Percentiles rank a stretch among this genome's conserved stretches.
These are phyloP conservation scores for Russula virescens DNA, from an alignment of 768 basidiomycete species.

Conservation along the genomic window DNA sequence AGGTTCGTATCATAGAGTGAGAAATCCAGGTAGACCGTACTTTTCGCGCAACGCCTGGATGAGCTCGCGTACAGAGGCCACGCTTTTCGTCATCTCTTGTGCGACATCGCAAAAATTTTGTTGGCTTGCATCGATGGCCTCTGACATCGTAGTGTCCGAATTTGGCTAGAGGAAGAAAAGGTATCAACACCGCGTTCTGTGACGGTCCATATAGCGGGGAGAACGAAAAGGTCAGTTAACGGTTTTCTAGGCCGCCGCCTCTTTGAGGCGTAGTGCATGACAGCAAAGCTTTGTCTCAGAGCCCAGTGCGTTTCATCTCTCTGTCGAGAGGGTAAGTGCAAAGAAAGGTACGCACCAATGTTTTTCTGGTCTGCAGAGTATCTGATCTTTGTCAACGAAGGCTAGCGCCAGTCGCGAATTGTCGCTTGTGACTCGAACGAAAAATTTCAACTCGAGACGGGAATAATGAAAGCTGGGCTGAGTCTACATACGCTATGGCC, in stretches of 20 bases:
- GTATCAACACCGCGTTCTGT: background rate
- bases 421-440: too few species aligned
- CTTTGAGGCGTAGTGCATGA: conserved; percentile 45
- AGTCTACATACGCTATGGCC: too few species aligned
- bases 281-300: conserved; percentile 44
- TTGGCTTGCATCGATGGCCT: conserved; percentile 14
- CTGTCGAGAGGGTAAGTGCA: background rate
- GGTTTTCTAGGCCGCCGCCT: conserved; percentile 63
- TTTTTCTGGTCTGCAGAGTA: too few species aligned
- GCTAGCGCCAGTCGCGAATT: too few species aligned
- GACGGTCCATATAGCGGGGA: background rate
- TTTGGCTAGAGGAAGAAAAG: background rate
- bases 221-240: conserved; percentile 42
- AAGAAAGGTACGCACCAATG: background rate
- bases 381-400: too few species aligned
- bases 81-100: conserved; percentile 57
- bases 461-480: too few species aligned
- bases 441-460: too few species aligned
- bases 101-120: conserved; percentile 30
- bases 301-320: conserved; percentile 60
- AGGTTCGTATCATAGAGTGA: background rate
- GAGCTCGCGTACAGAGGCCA: conserved; percentile 53
- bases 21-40: conserved; percentile 34
- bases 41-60: conserved; percentile 50
- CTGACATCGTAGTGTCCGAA: conserved; percentile 4